Evolutionary conservation across 805 yeast species (phyloP).

Genomic region (Ogataea henricii): DNA sequence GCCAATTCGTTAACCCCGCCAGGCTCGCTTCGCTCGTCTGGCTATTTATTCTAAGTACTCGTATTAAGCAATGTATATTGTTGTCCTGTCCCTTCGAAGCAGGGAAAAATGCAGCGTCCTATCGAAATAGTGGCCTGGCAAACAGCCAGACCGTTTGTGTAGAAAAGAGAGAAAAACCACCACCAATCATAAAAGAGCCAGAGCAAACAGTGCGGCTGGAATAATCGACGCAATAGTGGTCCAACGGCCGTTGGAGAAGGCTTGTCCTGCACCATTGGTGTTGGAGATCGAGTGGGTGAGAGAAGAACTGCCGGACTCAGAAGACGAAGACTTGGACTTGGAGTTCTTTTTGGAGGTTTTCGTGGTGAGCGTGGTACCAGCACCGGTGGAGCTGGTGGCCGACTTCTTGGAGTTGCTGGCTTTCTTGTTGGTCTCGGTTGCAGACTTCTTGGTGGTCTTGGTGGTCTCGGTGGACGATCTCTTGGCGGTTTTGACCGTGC

Average conservation of each 20-base stretch:
- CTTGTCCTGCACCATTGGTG: slow-evolving; percentile 12
- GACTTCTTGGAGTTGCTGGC: background rate
- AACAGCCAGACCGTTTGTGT: slow-evolving; percentile 1
- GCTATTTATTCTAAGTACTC: too few relatives aligned
- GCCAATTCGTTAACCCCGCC: too few relatives aligned
- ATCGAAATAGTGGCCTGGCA: slow-evolving; percentile 2
- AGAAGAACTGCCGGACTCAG: slow-evolving; percentile 20
- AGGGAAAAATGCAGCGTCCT: slow-evolving; percentile 2
- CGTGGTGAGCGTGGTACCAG: slow-evolving; percentile 7
- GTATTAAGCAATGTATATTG: background rate
- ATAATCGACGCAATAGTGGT: slow-evolving; percentile 10
- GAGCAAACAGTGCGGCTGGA: slow-evolving; percentile 15
- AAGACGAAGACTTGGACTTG: slow-evolving; percentile 12
- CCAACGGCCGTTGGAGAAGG: background rate
- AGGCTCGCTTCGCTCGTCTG: too few relatives aligned
- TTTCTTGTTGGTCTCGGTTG: slow-evolving; percentile 3
- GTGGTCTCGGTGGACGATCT: slow-evolving; percentile 11
- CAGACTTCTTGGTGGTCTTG: background rate
- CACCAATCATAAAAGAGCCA: slow-evolving; percentile 12
- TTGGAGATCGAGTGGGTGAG: slow-evolving; percentile 19
- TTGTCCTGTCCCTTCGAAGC: background rate
- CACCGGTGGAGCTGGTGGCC: background rate
- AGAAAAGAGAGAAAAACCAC: slow-evolving; percentile 3
- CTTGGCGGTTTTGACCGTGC: slow-evolving; percentile 12
- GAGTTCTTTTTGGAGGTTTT: background rate